A percentile compares a stretch with the other conserved stretches of the same genome.
These are phyloP conservation scores for Trichoderma sp. DNA, from an alignment of 2,329 filamentous ascomycete species.

Conservation along the genomic window DNA sequence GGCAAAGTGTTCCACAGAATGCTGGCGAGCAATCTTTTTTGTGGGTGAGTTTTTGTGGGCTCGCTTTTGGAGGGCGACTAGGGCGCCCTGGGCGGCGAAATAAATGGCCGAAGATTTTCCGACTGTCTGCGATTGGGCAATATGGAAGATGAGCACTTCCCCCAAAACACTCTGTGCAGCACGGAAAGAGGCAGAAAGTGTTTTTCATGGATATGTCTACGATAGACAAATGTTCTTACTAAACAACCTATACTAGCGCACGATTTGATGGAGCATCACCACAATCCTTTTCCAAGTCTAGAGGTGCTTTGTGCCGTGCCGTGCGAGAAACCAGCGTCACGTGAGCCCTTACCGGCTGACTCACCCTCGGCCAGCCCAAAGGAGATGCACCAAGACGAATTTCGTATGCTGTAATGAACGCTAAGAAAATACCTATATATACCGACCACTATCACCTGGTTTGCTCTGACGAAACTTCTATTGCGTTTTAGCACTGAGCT, in stretches of 20 bases:
- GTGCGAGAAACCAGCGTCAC: background rate
- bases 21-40: background rate
- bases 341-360: background rate
- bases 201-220: background rate
- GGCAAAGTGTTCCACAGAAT: background rate
- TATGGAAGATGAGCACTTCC: background rate
- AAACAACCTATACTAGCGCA: background rate
- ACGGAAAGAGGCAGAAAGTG: background rate
- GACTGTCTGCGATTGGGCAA: background rate
- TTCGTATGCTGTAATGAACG: background rate
- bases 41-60: background rate
- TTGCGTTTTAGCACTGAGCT: background rate
- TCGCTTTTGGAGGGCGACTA: background rate
- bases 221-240: background rate
- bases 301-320: background rate
- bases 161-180: too few relatives aligned
- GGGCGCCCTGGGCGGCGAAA: background rate
- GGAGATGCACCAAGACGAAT: background rate
- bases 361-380: constrained; percentile 5
- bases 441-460: background rate
- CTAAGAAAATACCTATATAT: background rate
- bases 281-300: background rate
- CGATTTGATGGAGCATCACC: background rate
- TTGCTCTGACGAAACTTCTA: too few relatives aligned
- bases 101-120: background rate